Evolutionary conservation across 805 yeast species (phyloP).

Genomic region (Candida piceae): DNA sequence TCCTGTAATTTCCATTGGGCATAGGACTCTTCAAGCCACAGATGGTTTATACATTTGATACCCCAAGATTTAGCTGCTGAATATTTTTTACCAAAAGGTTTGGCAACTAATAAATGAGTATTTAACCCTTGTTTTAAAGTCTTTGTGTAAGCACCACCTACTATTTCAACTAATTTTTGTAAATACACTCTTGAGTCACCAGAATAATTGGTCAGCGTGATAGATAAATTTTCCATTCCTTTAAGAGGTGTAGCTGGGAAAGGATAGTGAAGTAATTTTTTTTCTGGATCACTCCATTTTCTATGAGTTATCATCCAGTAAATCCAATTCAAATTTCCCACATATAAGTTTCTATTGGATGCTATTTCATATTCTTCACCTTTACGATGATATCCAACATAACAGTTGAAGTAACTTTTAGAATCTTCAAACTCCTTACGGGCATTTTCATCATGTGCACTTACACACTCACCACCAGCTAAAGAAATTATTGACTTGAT

Average conservation of each 20-base stretch:
- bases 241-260: conserved; percentile 46
- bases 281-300: conserved; percentile 50
- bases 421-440: not conserved
- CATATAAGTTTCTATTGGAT: conserved; percentile 32
- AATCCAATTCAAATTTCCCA: conserved; percentile 76
- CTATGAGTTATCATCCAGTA: conserved; percentile 56
- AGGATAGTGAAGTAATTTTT: conserved; percentile 65
- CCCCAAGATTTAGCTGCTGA: conserved; percentile 70
- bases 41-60: conserved; percentile 63
- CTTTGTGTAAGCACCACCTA: conserved; percentile 76
- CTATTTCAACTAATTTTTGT: conserved; percentile 50
- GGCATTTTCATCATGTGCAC: conserved; percentile 3
- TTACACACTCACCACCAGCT: conserved; percentile 50
- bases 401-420: conserved; percentile 36
- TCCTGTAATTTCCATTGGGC: conserved; percentile 54
- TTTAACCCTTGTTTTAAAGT: conserved; percentile 54
- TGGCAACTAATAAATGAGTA: conserved; percentile 68
- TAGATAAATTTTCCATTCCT: conserved; percentile 47
- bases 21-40: conserved; percentile 86
- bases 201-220: conserved; percentile 73
- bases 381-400: conserved; percentile 56
- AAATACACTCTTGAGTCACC: conserved; percentile 81
- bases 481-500: conserved; percentile 40
- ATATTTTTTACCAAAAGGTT: conserved; percentile 67
- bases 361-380: conserved; percentile 54